Evolutionary conservation across 2,329 filamentous ascomycete genomes (phyloP).

Genomic region (Tothia fuscella): DNA sequence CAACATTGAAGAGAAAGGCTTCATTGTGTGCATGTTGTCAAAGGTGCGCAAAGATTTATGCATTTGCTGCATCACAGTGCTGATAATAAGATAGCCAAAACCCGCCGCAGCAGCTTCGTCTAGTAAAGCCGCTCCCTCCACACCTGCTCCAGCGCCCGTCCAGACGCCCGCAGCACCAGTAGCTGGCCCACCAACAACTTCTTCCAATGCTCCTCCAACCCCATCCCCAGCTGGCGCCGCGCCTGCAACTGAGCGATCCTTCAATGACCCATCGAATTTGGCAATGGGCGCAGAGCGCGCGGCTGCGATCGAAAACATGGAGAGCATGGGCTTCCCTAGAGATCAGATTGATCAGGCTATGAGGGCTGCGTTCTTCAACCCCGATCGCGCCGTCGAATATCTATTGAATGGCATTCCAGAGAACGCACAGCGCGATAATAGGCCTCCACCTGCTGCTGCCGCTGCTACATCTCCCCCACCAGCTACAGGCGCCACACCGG

Average conservation of each 20-base stretch:
- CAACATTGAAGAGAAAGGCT: constrained; percentile 98
- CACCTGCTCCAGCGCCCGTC: constrained; percentile 35
- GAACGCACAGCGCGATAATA: constrained; percentile 60
- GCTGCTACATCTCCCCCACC: constrained; percentile 25
- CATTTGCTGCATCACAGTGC: constrained; percentile 13
- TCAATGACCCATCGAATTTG: constrained; percentile 68
- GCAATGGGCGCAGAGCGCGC: constrained; percentile 74
- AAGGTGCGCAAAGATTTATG: constrained; percentile 55
- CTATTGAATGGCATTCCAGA: constrained; percentile 87
- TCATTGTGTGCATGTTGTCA: constrained; percentile 96
- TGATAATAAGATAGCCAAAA: constrained; percentile 52
- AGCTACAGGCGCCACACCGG: constrained; percentile 35
- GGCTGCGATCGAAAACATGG: constrained; percentile 81
- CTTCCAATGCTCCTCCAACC: constrained; percentile 37
- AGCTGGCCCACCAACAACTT: constrained; percentile 41
- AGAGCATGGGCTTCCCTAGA: constrained; percentile 90
- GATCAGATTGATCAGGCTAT: constrained; percentile 84
- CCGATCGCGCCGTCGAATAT: constrained; percentile 94
- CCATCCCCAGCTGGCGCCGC: constrained; percentile 37
- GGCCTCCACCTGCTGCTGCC: constrained; percentile 35
- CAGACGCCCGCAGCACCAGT: constrained; percentile 43
- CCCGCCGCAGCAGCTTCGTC: constrained; percentile 38
- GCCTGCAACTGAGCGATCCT: constrained; percentile 28
- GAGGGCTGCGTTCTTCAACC: constrained; percentile 94
- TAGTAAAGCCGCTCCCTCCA: constrained; percentile 42